phyloP scores from a whole-genome alignment of 176 grass and related monocot genomes.

The Oropetium thomaeum region DNA sequence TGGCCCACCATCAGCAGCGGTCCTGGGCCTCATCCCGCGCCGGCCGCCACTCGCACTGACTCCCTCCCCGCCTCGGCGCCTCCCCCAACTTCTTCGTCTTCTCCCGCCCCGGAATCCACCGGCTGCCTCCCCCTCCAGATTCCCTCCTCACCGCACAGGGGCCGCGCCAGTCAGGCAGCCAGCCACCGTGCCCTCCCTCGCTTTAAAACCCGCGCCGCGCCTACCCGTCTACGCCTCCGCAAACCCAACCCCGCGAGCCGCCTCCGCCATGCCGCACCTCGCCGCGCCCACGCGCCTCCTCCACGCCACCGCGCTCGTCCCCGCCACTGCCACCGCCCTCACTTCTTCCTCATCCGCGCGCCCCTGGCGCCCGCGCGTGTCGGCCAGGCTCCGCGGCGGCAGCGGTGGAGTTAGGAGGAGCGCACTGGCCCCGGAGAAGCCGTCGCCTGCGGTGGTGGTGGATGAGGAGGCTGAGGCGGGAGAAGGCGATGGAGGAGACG shows the following conservation, averaged over 20 bases:
- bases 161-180: background rate
- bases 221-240: background rate
- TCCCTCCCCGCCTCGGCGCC: background rate
- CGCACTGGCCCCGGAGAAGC: conserved; percentile 39
- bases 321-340: background rate
- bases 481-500: background rate
- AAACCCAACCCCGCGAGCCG: background rate
- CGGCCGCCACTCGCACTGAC: background rate
- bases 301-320: background rate
- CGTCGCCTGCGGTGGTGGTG: conserved; percentile 27
- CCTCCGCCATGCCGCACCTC: background rate
- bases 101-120: conserved; percentile 28
- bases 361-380: background rate
- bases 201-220: background rate
- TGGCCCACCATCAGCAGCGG: background rate
- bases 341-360: background rate
- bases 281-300: background rate
- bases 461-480: conserved; percentile 6
- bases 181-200: background rate
- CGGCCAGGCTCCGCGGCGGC: background rate
- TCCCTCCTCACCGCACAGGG: background rate
- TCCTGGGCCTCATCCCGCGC: background rate
- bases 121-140: conserved; percentile 12
- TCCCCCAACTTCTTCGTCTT: conserved; percentile 1
- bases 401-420: background rate